Conservation (phyloP, 352 stramenopile genomes). For the Globisporangium polare region DNA sequence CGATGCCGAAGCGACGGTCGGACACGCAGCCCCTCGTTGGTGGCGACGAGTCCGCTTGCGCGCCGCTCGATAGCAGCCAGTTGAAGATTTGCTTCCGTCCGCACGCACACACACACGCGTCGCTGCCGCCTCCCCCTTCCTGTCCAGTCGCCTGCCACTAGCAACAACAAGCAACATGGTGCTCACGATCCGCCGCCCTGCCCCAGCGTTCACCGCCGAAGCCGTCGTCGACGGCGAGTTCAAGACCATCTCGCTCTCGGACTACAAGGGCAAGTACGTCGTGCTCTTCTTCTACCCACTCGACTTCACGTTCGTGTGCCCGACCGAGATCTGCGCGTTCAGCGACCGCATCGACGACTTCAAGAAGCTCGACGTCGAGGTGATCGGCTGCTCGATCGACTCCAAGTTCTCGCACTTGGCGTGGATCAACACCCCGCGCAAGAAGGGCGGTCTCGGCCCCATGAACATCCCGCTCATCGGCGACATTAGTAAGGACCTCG, state of each 20-base stretch:
- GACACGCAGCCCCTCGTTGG: not conserved
- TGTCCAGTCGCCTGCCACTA: not conserved
- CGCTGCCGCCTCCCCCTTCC: not conserved
- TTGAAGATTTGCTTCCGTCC: slow-evolving; percentile 10
- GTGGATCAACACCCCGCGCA: slow-evolving; percentile 88
- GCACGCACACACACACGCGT: not conserved
- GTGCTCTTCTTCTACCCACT: slow-evolving; percentile 92
- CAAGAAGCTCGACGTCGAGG: slow-evolving; percentile 66
- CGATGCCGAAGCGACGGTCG: not conserved
- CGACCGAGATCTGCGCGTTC: slow-evolving; percentile 90
- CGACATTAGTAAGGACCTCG: slow-evolving; percentile 88
- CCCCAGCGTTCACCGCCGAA: slow-evolving; percentile 71
- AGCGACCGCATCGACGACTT: slow-evolving; percentile 82
- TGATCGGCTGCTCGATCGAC: slow-evolving; percentile 79
- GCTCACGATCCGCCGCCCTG: slow-evolving; percentile 61
- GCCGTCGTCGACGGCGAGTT: slow-evolving; percentile 83
- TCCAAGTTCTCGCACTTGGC: slow-evolving; percentile 87
- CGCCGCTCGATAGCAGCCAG: not conserved
- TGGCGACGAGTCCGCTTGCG: not conserved
- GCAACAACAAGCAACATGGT: slow-evolving; percentile 31
- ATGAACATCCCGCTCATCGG: slow-evolving; percentile 90
- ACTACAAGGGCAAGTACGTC: slow-evolving; percentile 90
- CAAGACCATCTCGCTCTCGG: slow-evolving; percentile 71
- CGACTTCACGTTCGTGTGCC: slow-evolving; percentile 91
- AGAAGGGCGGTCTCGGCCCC: slow-evolving; percentile 84